Conservation (phyloP, 257 asterid genomes). For the Handroanthus guayacan region DNA sequence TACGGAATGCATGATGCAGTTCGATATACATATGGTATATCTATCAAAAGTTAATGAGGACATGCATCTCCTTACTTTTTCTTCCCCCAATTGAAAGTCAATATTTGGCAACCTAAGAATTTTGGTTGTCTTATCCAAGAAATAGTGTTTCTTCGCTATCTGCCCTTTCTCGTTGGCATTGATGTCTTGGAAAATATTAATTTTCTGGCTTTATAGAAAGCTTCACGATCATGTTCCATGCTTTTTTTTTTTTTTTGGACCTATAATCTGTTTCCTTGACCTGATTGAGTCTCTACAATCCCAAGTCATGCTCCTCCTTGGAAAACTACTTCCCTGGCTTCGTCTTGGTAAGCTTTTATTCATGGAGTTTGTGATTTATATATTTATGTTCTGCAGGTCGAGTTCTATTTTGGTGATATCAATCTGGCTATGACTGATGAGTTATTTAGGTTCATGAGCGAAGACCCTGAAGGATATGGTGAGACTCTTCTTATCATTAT, state of each 20-base stretch:
- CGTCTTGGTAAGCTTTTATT: neutral
- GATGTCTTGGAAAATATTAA: neutral
- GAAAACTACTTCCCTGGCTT: neutral
- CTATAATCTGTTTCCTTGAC: neutral
- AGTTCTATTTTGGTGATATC: conserved; percentile 88
- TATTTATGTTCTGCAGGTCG: conserved; percentile 62
- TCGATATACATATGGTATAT: neutral
- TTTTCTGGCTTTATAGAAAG: neutral
- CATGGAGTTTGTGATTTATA: neutral
- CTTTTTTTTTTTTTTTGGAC: neutral
- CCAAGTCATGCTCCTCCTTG: neutral
- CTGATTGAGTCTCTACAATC: neutral
- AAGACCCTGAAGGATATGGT: conserved; percentile 93
- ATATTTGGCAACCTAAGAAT: neutral
- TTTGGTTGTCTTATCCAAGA: neutral
- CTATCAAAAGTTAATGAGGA: neutral
- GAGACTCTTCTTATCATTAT: conserved; percentile 34
- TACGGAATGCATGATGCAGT: neutral
- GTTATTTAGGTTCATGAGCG: conserved; percentile 67
- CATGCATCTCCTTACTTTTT: neutral
- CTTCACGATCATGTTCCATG: neutral
- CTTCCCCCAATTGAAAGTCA: neutral
- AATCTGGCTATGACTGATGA: conserved; percentile 95
- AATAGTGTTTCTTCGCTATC: neutral
- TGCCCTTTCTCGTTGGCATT: neutral